A percentile compares a stretch with the other conserved stretches of the same genome.
Evolutionary conservation across 202 grass and related monocot species (phyloP).

Genomic region (Digitaria exilis): DNA sequence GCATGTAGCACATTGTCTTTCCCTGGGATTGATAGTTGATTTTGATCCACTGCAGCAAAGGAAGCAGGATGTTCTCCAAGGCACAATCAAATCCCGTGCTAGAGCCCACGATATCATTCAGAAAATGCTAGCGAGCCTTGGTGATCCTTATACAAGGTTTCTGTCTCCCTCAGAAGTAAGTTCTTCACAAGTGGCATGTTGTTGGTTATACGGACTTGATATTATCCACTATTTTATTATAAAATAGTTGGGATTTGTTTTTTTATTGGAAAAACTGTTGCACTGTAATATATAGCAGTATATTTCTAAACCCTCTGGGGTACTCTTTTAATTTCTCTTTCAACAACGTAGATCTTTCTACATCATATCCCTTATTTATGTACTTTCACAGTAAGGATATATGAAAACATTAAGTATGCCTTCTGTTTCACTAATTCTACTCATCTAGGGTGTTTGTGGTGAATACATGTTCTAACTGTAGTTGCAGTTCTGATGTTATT

Average conservation of each 20-base stretch:
- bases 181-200: not conserved
- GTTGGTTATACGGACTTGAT: not conserved
- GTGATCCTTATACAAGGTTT: slow-evolving; percentile 90
- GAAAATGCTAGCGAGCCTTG: slow-evolving; percentile 89
- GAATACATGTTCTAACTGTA: slow-evolving; percentile 45
- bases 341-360: not conserved
- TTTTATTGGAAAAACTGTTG: not conserved
- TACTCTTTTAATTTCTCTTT: not conserved
- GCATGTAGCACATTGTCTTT: not conserved
- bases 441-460: slow-evolving; percentile 2
- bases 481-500: slow-evolving; percentile 59
- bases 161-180: slow-evolving; percentile 83
- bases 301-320: not conserved
- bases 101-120: slow-evolving; percentile 79
- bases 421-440: slow-evolving; percentile 28
- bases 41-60: slow-evolving; percentile 58
- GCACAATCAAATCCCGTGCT: slow-evolving; percentile 73
- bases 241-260: not conserved
- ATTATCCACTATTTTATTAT: too few relatives aligned
- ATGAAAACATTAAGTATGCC: not conserved
- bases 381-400: not conserved
- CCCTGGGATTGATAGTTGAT: slow-evolving; percentile 10
- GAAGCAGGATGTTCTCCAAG: slow-evolving; percentile 76
- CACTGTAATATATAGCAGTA: not conserved
- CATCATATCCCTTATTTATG: slow-evolving; percentile 1